Conservation (phyloP, 352 stramenopile genomes). For the Pythium phragmitis region DNA sequence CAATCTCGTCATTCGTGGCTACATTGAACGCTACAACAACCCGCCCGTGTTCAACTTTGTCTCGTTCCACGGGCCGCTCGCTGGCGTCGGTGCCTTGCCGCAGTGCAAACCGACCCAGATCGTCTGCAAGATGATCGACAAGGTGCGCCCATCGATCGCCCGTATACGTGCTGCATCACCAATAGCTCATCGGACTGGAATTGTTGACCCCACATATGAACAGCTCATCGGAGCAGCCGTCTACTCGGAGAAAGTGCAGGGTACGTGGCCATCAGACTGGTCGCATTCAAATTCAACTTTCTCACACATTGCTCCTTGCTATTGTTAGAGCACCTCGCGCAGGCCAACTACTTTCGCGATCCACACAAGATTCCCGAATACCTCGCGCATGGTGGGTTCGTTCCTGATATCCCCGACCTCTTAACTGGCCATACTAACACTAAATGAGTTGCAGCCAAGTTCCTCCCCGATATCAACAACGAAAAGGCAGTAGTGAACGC, state of each 20-base stretch:
- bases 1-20: conserved; percentile 93
- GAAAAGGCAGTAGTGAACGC: conserved; percentile 73
- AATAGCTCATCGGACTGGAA: too few relatives aligned
- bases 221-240: conserved; percentile 64
- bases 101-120: conserved; percentile 83
- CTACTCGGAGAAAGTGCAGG: conserved; percentile 87
- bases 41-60: conserved; percentile 91
- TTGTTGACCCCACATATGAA: too few relatives aligned
- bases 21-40: conserved; percentile 93
- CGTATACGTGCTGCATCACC: too few relatives aligned
- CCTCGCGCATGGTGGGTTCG: conserved; percentile 52
- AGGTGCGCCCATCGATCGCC: conserved; percentile 28
- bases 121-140: conserved; percentile 85
- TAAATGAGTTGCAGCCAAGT: conserved; percentile 41
- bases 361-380: conserved; percentile 73
- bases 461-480: conserved; percentile 90
- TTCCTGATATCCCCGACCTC: not conserved
- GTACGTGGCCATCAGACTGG: conserved; percentile 24
- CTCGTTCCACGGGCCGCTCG: conserved; percentile 91
- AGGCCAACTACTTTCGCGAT: conserved; percentile 94
- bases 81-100: conserved; percentile 87
- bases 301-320: not conserved
- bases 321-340: conserved; percentile 65
- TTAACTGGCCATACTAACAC: not conserved
- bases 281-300: not conserved